Base-by-base conservation (phyloP, 108 stramenopile species). In the Schizochytrium sp. region DNA sequence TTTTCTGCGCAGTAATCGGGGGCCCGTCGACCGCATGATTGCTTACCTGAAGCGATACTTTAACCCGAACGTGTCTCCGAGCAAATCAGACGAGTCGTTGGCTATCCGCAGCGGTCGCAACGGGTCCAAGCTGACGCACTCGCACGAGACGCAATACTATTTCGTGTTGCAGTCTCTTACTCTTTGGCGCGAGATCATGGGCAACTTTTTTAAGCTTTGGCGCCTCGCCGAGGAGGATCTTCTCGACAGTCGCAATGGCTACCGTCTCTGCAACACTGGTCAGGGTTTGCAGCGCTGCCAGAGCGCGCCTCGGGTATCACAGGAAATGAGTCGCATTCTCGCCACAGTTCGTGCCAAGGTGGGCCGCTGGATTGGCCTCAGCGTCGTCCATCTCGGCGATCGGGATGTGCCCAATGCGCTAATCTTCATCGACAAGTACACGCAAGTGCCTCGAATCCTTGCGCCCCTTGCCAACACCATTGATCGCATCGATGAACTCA, bases 381-480 rank as follows among this genome's bases (percentile, higher is more conserved):
- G 91, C 23, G 96, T 97, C 25, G 93, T 97, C 60, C 96, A 97
- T 87, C 91, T 97, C 57, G 96, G 94, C 5, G 94, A 95, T 90
- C 94, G 96, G 29, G 96, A 97, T 92, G 96, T 97, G 47, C 96
- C 96, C 58, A 97, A 97, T 89, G 96, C 96, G 16, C 90, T 97
- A 34, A 90, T 96, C 28, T 97, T 97, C 91, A 97, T 97, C 89
- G 96, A 97, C 93, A 97, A 97, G 91, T 97, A 97, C 91, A 96
- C 96, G 18, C 95, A 96, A 92, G 95, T 97, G 45, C 96, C 96
- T 34, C 91, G 96, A 25, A 95, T 97, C 71, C 88, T 97, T 4
- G 88, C 72, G 5, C 96, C 96, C 8, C 92, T 97, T 18, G 95
- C 72, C 5, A 87, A 91, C 45, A 94, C 92, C 71, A 87, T 95